A percentile compares a stretch with the other conserved stretches of the same genome.
Evolutionary conservation across 176 grass and related monocot species (phyloP).

Genomic region (Saccharum spontaneum): DNA sequence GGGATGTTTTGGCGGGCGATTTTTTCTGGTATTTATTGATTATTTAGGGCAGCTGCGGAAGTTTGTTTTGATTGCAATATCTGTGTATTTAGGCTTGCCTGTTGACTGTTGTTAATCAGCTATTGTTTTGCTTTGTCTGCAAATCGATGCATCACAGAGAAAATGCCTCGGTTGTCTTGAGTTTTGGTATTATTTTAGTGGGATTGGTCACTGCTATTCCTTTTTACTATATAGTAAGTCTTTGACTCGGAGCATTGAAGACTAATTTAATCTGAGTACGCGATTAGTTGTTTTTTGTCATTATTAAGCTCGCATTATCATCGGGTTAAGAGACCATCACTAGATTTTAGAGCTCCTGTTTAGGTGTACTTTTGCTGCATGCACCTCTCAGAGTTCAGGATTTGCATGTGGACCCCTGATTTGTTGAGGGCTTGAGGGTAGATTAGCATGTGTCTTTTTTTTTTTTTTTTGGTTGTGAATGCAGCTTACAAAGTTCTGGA

Average conservation of each 20-base stretch:
- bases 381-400: constrained; percentile 33
- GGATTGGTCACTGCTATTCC: not conserved
- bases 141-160: not conserved
- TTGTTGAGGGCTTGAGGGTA: constrained; percentile 2
- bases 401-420: constrained; percentile 37
- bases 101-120: not conserved
- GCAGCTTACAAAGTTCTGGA: not conserved
- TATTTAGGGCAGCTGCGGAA: not conserved
- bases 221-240: not conserved
- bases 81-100: not conserved
- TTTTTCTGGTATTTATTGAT: no score
- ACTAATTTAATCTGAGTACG: not conserved
- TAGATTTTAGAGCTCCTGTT: not conserved
- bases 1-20: not conserved
- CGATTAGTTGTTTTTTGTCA: not conserved
- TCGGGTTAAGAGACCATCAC: constrained; percentile 6
- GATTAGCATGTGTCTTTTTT: not conserved
- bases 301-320: not conserved
- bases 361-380: constrained; percentile 50
- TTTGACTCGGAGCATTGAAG: not conserved
- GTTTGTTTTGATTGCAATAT: not conserved
- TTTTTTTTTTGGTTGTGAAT: not conserved
- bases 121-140: not conserved
- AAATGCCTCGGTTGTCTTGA: not conserved
- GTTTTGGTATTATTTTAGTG: constrained; percentile 3